A percentile compares a stretch with the other conserved stretches of the same genome.
phyloP scores from a whole-genome alignment of 2,329 filamentous ascomycete genomes.

The Aspergillus candidus region DNA sequence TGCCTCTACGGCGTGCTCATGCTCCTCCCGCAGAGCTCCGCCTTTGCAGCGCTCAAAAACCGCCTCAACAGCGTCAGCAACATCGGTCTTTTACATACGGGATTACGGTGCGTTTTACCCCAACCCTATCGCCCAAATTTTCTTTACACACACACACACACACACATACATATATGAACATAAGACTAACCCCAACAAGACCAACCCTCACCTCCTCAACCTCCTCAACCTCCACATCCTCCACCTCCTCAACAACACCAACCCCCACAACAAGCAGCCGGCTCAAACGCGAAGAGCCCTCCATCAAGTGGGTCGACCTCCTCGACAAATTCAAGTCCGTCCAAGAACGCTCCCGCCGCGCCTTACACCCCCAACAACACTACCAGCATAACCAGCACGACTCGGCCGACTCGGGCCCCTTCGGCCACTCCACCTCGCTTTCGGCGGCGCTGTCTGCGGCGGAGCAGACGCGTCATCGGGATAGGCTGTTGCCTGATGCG shows the following conservation, averaged over 20 bases:
- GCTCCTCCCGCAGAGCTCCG: slow-evolving; percentile 95
- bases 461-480: slow-evolving; percentile 23
- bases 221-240: slow-evolving; percentile 16
- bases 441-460: slow-evolving; percentile 28
- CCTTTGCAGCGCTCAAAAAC: slow-evolving; percentile 94
- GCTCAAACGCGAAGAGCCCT: slow-evolving; percentile 75
- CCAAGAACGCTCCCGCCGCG: slow-evolving; percentile 75
- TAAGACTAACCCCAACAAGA: slow-evolving; percentile 7
- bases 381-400: too few species aligned
- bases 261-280: slow-evolving; percentile 63
- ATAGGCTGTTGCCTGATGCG: slow-evolving; percentile 30
- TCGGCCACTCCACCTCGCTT: slow-evolving; percentile 37
- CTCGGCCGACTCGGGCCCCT: slow-evolving; percentile 47
- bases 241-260: slow-evolving; percentile 44
- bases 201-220: slow-evolving; percentile 6
- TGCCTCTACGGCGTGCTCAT: slow-evolving; percentile 95
- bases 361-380: slow-evolving; percentile 42
- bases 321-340: slow-evolving; percentile 91
- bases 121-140: slow-evolving; percentile 17
- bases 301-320: slow-evolving; percentile 85
- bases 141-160: slow-evolving; percentile 4
- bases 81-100: slow-evolving; percentile 87
- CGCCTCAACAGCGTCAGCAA: slow-evolving; percentile 94
- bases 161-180: too few species aligned
- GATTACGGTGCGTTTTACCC: slow-evolving; percentile 59